Conservation (phyloP, 805 yeast genomes). For the Candida glaebosa region DNA sequence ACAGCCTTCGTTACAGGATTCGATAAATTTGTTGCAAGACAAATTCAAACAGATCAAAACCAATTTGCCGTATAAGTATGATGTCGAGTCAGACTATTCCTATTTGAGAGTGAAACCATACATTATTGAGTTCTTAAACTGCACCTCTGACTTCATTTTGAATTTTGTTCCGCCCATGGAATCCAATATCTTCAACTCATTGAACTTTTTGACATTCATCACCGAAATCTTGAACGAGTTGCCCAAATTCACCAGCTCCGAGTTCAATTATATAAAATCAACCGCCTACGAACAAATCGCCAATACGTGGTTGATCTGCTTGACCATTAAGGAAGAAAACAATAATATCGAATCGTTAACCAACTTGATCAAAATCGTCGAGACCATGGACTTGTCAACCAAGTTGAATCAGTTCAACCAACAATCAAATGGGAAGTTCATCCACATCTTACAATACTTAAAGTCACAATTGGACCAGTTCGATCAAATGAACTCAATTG, state of each 20-base stretch:
- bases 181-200: slow-evolving; percentile 46
- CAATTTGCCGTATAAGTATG: slow-evolving; percentile 74
- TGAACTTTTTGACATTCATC: slow-evolving; percentile 61
- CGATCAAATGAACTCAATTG: slow-evolving; percentile 21
- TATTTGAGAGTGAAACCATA: slow-evolving; percentile 67
- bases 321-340: slow-evolving; percentile 24
- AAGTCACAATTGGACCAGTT: slow-evolving; percentile 33
- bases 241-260: slow-evolving; percentile 62
- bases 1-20: slow-evolving; percentile 50
- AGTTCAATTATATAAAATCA: slow-evolving; percentile 48
- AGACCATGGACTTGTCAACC: slow-evolving; percentile 36
- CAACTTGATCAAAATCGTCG: slow-evolving; percentile 26
- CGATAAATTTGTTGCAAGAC: slow-evolving; percentile 46
- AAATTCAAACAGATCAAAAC: slow-evolving; percentile 44
- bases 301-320: slow-evolving; percentile 52
- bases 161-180: slow-evolving; percentile 73
- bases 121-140: slow-evolving; percentile 64
- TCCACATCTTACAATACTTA: slow-evolving; percentile 42
- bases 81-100: slow-evolving; percentile 68
- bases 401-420: slow-evolving; percentile 46
- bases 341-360: slow-evolving; percentile 13
- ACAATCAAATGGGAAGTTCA: slow-evolving; percentile 38
- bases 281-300: slow-evolving; percentile 61
- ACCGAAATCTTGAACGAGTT: slow-evolving; percentile 56
- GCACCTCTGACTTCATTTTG: slow-evolving; percentile 71